Evolutionary conservation across 2,329 filamentous ascomycete species (phyloP), one percentile per base, ranked within the genome.

Genomic region (Botrytis porri): DNA sequence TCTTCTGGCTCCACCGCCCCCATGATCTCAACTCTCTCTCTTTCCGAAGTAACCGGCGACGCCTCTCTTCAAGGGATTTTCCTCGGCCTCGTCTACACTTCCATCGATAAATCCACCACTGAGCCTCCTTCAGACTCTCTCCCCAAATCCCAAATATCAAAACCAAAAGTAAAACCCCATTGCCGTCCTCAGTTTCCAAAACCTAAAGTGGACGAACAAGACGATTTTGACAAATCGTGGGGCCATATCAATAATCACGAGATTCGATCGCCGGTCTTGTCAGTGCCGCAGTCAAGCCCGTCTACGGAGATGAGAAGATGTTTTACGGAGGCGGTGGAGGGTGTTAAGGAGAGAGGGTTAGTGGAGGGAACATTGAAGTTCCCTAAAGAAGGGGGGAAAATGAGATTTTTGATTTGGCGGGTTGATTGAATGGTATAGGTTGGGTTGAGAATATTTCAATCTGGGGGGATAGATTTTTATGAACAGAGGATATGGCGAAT

Each of bases 321-420:
- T 75, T 63, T 73, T 18, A 57, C 71, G n/a, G 73, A 75, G 9
- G 77, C 77, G 5, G 73, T 77, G 22, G 62, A 69, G n/a, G 70
- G 64, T 8, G 73, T 79, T 5, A 73, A 74, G 73, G 69, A 48
- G 25, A 70, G n/a, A 51, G 74, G 71, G 35, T 54, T 73, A 57
- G 74, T 76, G 74, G 77, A 79, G 69, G 78, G 78, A 0, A 74
- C 73, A 25, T 64, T 78, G 67, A 75, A 75, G 20, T 62, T 76
- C 37, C 22, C 51, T 9, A 22, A 43, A 7, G 73, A 74, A 2
- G 73, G 70, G n/a, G 75, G 75, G 25, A 76, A 67, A 65, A 69
- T 77, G 10, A 75, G 74, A 29, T 79, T 78, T 72, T 74, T 79
- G 75, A 72, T 79, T 35, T 79, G 77, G 71, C 73, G 76, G 35